Evolutionary conservation across 148 eudicot species (phyloP), one percentile per base, ranked within the genome.

Genomic region (Nepenthes mirabilis): DNA sequence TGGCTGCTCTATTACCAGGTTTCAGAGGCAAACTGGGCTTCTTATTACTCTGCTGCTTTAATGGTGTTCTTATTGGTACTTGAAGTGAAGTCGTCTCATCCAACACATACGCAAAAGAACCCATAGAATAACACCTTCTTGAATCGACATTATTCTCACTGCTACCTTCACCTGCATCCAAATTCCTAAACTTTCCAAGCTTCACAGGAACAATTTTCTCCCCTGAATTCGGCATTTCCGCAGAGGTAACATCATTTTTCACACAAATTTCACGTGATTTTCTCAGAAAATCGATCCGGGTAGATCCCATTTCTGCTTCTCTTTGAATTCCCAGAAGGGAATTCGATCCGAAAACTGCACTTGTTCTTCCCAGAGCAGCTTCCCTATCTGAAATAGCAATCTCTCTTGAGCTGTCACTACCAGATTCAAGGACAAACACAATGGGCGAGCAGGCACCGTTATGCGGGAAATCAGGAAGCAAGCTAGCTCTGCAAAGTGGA

Each of bases 71-170:
- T 14, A 91, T 80, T 35, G 96, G 88, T 0, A 91, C 98, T 72
- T 86, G 83, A 33, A 91, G 68, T 1, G 80, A 70, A 3, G 82
- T 56, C 52, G 59, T 68, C 62, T 88, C 99, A 65, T 93, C 96
- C 78, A 93, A 71, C 6, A 93, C 83, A 76, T 93, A 93, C 0
- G 90, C 88, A 73, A 93, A 88, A 11, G 98, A 88, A 0, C 98
- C 98, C 98, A 93, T 93, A 2, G 98, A 93, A 36, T 70, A 86
- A 58, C 98, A 93, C 62, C 98, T 79, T 49, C 98, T 88, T 32
- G 77, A 73, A 65, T 80, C 87, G 65, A 74, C 67, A 11, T 49
- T 49, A 33, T 36, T 50, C 9, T 61, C 73, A 61, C 71, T 73
- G 57, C 64, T 58, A 11, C 76, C 80, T 65, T 80, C 86, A 11